phyloP scores from a whole-genome alignment of 805 yeast genomes.

The Nakazawaea populi region DNA sequence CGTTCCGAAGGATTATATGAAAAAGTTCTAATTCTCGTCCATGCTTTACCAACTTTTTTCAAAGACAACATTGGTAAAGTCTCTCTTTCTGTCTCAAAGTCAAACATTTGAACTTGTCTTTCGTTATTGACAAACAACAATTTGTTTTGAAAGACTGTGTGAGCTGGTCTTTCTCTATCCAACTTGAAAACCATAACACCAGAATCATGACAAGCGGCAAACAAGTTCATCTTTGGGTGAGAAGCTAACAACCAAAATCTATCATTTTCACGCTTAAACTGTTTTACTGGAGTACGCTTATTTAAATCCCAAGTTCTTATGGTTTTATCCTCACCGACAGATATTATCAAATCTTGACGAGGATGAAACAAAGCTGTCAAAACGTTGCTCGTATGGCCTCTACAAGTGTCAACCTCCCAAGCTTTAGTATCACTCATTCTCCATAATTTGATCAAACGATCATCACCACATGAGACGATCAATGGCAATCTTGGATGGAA shows the following conservation, averaged over 20 bases:
- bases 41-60: slow-evolving; percentile 77
- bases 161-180: slow-evolving; percentile 97
- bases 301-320: slow-evolving; percentile 96
- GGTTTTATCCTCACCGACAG: slow-evolving; percentile 95
- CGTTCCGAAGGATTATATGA: slow-evolving; percentile 92
- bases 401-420: slow-evolving; percentile 98
- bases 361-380: slow-evolving; percentile 90
- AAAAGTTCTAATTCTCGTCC: slow-evolving; percentile 79
- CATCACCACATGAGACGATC: slow-evolving; percentile 95
- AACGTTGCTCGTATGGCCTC: slow-evolving; percentile 95
- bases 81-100: slow-evolving; percentile 55
- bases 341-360: slow-evolving; percentile 81
- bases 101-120: slow-evolving; percentile 79
- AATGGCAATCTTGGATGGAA: slow-evolving; percentile 96
- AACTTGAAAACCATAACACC: slow-evolving; percentile 98
- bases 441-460: slow-evolving; percentile 92
- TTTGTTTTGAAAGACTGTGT: slow-evolving; percentile 62
- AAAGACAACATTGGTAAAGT: slow-evolving; percentile 78
- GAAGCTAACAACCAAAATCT: slow-evolving; percentile 90
- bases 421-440: slow-evolving; percentile 96
- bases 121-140: slow-evolving; percentile 75
- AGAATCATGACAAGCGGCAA: slow-evolving; percentile 94
- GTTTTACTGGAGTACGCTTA: slow-evolving; percentile 88
- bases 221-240: slow-evolving; percentile 86
- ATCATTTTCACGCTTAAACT: slow-evolving; percentile 88